Evolutionary conservation across 805 yeast species (phyloP).

Genomic region (Candida ponderosae): DNA sequence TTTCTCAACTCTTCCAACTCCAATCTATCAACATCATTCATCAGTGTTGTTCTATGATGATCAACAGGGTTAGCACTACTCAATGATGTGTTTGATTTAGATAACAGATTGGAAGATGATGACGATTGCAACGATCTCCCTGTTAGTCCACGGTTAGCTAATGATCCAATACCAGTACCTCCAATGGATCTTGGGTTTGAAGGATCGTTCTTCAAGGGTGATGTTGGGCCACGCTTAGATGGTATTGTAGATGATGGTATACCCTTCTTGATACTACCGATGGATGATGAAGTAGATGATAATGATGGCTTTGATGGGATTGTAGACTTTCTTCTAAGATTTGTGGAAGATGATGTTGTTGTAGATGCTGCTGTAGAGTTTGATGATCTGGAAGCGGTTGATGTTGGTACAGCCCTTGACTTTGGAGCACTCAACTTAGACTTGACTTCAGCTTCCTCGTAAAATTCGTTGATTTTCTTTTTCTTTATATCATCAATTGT

Average conservation of each 20-base stretch:
- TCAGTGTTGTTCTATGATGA: conserved; percentile 15
- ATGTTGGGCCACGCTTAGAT: conserved; percentile 60
- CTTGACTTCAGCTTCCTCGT: conserved; percentile 46
- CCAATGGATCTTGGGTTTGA: conserved; percentile 20
- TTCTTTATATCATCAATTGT: conserved; percentile 72
- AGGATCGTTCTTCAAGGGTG: conserved; percentile 47
- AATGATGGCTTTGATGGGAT: conserved; percentile 1
- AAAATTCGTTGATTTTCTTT: conserved; percentile 56
- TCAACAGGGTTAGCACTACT: no score
- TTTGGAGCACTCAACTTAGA: conserved; percentile 25
- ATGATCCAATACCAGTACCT: conserved; percentile 16
- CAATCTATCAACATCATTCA: conserved; percentile 19
- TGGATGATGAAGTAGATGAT: conserved; percentile 4
- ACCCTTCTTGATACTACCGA: conserved; percentile 10
- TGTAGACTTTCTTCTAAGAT: conserved; percentile 5
- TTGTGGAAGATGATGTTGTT: conserved; percentile 4
- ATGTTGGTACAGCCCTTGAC: conserved; percentile 18
- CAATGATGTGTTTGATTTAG: background rate
- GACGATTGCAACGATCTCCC: conserved; percentile 32
- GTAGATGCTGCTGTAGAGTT: conserved; percentile 5
- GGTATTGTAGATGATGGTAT: conserved; percentile 35
- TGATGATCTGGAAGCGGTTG: conserved; percentile 6
- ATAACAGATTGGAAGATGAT: conserved; percentile 10
- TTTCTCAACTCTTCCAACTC: conserved; percentile 44
- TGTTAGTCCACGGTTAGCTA: conserved; percentile 26